Conservation (phyloP, 352 stramenopile genomes). For the Globisporangium canariense region DNA sequence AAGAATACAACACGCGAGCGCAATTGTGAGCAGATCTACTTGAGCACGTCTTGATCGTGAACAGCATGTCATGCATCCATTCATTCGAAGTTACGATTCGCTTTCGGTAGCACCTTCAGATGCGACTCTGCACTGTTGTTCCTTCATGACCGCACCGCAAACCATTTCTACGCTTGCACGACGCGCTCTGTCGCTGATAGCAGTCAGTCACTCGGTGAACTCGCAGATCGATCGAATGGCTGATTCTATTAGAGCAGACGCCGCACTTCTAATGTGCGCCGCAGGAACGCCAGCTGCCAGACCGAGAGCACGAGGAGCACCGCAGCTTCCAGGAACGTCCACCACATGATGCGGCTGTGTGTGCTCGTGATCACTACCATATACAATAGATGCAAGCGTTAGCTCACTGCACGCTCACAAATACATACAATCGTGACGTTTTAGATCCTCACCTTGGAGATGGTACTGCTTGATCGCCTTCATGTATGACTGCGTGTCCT, state of each 20-base stretch:
- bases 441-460: slow-evolving; percentile 42
- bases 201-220: background rate
- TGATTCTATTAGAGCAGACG: slow-evolving; percentile 59
- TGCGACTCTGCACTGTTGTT: background rate
- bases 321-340: slow-evolving; percentile 72
- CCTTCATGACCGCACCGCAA: background rate
- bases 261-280: slow-evolving; percentile 80
- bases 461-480: slow-evolving; percentile 84
- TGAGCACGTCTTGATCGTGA: background rate
- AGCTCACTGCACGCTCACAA: background rate
- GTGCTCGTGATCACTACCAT: slow-evolving; percentile 78
- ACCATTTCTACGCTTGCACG: background rate
- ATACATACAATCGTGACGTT: background rate
- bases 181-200: background rate
- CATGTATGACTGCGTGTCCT: slow-evolving; percentile 86
- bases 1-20: background rate
- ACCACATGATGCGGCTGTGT: slow-evolving; percentile 81
- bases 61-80: background rate
- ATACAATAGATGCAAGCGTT: background rate
- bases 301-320: slow-evolving; percentile 66
- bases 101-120: background rate
- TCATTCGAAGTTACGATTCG: background rate
- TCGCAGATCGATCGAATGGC: background rate
- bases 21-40: background rate
- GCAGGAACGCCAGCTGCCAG: slow-evolving; percentile 82